These are phyloP conservation scores for Murraya koenigii DNA, from an alignment of 345 rosid species.

Conservation along the genomic window DNA sequence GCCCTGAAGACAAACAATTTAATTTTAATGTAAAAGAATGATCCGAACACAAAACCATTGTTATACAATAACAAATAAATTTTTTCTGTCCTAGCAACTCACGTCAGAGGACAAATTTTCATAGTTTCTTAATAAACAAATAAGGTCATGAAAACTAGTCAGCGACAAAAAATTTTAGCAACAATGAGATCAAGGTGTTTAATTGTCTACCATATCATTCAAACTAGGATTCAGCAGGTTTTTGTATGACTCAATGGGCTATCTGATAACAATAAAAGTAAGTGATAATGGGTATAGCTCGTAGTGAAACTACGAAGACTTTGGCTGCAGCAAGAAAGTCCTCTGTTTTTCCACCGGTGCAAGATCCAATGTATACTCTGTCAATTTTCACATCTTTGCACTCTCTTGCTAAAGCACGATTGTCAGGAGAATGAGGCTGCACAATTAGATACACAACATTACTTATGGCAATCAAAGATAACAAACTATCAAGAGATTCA, in stretches of 20 bases:
- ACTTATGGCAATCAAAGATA: constrained; percentile 8
- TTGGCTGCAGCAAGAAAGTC: constrained; percentile 95
- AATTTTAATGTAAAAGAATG: not conserved
- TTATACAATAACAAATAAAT: not conserved
- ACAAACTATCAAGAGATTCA: not conserved
- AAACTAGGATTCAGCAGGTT: not conserved
- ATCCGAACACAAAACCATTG: not conserved
- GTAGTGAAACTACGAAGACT: constrained; percentile 79
- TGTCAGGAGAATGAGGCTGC: constrained; percentile 99
- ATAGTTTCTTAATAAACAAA: not conserved
- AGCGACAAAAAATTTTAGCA: not conserved
- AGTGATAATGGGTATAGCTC: constrained; percentile 20
- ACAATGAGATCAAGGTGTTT: too few species aligned
- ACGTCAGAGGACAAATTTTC: not conserved
- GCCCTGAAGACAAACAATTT: constrained; percentile 51
- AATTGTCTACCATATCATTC: not conserved
- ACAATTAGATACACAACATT: constrained; percentile 14
- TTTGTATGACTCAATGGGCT: not conserved
- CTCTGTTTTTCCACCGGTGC: constrained; percentile 98
- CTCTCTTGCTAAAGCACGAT: constrained; percentile 94
- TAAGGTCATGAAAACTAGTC: not conserved
- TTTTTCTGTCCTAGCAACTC: not conserved
- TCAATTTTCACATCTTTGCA: constrained; percentile 98
- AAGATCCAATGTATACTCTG: constrained; percentile 96
- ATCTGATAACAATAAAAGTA: not conserved